Conservation (phyloP, 495 filamentous ascomycete species). For the Aspergillus bridgeri region DNA sequence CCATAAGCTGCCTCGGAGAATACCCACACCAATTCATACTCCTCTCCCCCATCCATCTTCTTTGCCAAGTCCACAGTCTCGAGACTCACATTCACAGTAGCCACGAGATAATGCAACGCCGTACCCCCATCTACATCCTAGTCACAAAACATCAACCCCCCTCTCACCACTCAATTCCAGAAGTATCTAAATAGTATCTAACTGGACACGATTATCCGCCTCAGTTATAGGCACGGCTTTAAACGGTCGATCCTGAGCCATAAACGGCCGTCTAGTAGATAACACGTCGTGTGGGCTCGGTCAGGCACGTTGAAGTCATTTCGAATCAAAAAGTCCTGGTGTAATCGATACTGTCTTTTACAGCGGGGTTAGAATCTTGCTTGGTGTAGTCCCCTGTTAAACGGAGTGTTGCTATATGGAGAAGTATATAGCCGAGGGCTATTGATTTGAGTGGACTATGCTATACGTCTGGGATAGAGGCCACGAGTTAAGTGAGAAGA, state of each 20-base stretch:
- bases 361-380: background rate
- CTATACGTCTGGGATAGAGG: conserved; percentile 3
- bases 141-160: conserved; percentile 9
- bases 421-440: conserved; percentile 13
- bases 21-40: conserved; percentile 5
- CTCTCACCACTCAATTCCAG: conserved; percentile 4
- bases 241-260: too few species aligned
- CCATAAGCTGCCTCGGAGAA: conserved; percentile 12
- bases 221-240: background rate
- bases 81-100: conserved; percentile 6
- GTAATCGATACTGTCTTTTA: conserved; percentile 13
- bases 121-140: conserved; percentile 16
- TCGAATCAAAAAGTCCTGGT: conserved; percentile 4
- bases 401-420: conserved; percentile 11
- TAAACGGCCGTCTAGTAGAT: too few species aligned
- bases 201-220: conserved; percentile 6
- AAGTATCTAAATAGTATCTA: conserved; percentile 8
- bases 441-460: background rate
- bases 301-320: background rate
- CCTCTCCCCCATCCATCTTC: conserved; percentile 11
- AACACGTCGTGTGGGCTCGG: too few species aligned
- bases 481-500: conserved; percentile 10
- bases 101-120: conserved; percentile 15
- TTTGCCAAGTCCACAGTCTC: conserved; percentile 8
- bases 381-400: background rate